A percentile compares a stretch with the other conserved stretches of the same genome.
Conservation (phyloP, 352 stramenopile genomes). For the Pythium utonaiense region DNA sequence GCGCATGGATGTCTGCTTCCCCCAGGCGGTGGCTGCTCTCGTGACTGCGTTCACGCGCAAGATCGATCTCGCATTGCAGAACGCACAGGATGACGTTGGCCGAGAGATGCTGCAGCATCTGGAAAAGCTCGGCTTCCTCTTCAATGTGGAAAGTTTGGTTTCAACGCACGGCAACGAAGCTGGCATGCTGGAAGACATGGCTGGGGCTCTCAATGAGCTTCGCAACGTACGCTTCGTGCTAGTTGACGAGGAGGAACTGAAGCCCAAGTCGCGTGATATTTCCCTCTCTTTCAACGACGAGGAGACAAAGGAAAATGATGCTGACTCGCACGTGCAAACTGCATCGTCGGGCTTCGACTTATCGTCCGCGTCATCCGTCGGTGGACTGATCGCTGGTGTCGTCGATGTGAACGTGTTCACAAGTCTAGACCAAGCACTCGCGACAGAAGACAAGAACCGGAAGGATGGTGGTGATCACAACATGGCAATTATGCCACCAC, state of each 20-base stretch:
- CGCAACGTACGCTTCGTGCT: conserved; percentile 75
- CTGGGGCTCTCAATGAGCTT: conserved; percentile 77
- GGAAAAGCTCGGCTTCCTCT: conserved; percentile 78
- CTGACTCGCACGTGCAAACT: conserved; percentile 23
- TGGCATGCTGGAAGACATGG: conserved; percentile 88
- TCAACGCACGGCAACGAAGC: conserved; percentile 86
- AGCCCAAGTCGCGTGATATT: conserved; percentile 39
- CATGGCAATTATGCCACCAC: conserved; percentile 17
- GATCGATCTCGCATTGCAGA: conserved; percentile 70
- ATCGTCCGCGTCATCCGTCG: conserved; percentile 30
- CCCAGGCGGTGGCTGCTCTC: conserved; percentile 68
- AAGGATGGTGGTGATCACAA: conserved; percentile 5
- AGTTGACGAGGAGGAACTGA: conserved; percentile 64
- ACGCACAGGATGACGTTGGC: conserved; percentile 37
- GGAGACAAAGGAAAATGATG: conserved; percentile 51
- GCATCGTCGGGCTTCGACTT: conserved; percentile 24
- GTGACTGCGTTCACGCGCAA: conserved; percentile 83
- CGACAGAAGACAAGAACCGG: conserved; percentile 29
- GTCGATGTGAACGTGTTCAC: conserved; percentile 82
- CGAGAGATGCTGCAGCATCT: conserved; percentile 69
- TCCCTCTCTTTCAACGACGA: conserved; percentile 68
- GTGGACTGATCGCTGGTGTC: conserved; percentile 57
- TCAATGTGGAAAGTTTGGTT: conserved; percentile 81
- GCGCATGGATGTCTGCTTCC: conserved; percentile 84
- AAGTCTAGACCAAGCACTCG: conserved; percentile 64